Conservation (phyloP, 2,329 filamentous ascomycete species). For the Escovopsis sp. region DNA sequence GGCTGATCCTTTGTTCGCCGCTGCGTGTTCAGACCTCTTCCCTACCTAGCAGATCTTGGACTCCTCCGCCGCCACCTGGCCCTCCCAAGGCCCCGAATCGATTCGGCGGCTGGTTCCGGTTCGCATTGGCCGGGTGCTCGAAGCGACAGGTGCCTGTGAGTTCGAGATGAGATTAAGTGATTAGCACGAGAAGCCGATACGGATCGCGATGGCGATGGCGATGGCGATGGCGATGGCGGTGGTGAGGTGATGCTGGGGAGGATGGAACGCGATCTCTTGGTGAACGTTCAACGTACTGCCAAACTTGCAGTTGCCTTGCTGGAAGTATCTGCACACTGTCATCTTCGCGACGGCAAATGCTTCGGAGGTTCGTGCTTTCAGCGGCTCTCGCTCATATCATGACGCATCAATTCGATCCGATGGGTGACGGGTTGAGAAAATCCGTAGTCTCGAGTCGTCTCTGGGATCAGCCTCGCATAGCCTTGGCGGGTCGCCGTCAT, state of each 20-base stretch:
- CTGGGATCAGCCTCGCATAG: conserved; percentile 4
- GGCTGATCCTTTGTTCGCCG: background rate
- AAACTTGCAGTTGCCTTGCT: conserved; percentile 37
- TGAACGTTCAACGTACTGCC: conserved; percentile 31
- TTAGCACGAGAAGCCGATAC: background rate
- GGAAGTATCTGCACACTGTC: conserved; percentile 33
- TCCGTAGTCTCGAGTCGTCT: too few relatives aligned
- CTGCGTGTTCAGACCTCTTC: background rate
- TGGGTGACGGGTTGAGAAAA: background rate
- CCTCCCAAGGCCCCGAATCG: conserved; percentile 40
- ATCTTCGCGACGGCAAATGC: conserved; percentile 12
- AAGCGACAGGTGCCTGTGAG: conserved; percentile 38
- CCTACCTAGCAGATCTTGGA: conserved; percentile 11
- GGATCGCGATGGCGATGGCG: background rate
- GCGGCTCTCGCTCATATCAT: too few relatives aligned
- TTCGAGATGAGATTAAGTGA: too few relatives aligned
- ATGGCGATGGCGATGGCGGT: too few relatives aligned
- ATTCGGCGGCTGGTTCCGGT: conserved; percentile 28
- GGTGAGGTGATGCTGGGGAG: background rate
- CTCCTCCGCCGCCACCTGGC: conserved; percentile 16
- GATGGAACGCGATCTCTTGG: background rate
- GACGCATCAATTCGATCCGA: too few relatives aligned
- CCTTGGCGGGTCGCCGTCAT: conserved; percentile 2
- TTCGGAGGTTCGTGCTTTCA: too few relatives aligned
- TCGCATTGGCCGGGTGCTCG: conserved; percentile 33